Evolutionary conservation across 306 rosid genomes (phyloP), one percentile per base, ranked within the genome.

Genomic region (Betula pendula): DNA sequence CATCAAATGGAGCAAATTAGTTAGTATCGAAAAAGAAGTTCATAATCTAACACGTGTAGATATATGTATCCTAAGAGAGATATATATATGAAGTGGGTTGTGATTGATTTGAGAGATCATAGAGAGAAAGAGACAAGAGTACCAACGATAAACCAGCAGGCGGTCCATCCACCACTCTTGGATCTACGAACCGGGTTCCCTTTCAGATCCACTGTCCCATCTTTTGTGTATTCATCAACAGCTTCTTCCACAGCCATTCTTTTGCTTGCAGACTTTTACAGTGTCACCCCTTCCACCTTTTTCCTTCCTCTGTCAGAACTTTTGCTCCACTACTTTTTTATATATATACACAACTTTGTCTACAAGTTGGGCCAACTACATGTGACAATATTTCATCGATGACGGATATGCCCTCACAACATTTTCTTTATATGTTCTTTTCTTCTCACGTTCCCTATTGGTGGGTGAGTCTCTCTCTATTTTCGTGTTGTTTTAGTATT

Each of bases 71-170:
- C 11, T 2, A 8, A 20, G 19, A 17, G 2, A 20, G 11, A 2
- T 4, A 20, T 53, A 20, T 20, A 53, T 53, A 2, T 38, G 60
- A 6, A 53, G 43, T 20, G 13, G 20, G 25, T 53, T 13, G 68
- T 15, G 68, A 19, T 1, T 13, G 29, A 60, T 29, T 50, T 50
- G 55, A 50, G n/a, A 66, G 73, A 40, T 42, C n/a, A 55, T 40
- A 44, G 65, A 53, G 50, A 74, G 68, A 75, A 40, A 65, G 67
- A 59, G 71, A 53, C 33, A 29, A 60, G 80, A 70, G 27, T 25
- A 93, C 98, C 90, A 43, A 94, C 96, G 9, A 91, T 83, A 74
- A 90, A 94, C 81, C 88, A 89, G 81, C 98, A 94, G 65, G 98
- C 98, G 38, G 73, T 90, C 97, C 97, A 94, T 53, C 97, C 89